phyloP scores from a whole-genome alignment of 129 eudicot species.

The Apium graveolens region DNA sequence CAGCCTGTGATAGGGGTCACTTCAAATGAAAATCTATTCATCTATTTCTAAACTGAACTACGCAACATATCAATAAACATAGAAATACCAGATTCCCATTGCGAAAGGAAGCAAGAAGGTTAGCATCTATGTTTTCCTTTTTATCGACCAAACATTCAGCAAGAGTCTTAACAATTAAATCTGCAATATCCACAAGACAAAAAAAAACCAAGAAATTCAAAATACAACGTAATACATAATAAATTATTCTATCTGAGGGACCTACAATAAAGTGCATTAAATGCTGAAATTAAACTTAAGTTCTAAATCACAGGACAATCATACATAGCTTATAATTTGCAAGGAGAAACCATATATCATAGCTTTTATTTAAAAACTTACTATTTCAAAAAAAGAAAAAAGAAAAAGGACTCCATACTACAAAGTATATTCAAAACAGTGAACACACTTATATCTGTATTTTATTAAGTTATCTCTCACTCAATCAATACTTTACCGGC shows the following conservation, averaged over 20 bases:
- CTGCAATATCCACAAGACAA: slow-evolving; percentile 24
- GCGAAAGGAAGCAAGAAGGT: slow-evolving; percentile 47
- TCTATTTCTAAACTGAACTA: neutral
- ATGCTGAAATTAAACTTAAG: neutral
- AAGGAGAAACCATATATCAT: neutral
- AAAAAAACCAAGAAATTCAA: neutral
- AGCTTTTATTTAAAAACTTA: neutral
- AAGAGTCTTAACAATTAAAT: slow-evolving; percentile 46
- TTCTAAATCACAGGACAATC: neutral
- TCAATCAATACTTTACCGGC: neutral
- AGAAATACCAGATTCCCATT: slow-evolving; percentile 53
- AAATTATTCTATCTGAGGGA: too few species aligned
- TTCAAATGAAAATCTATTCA: neutral
- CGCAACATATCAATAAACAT: neutral
- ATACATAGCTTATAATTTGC: neutral
- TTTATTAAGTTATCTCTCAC: neutral
- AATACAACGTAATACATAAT: neutral
- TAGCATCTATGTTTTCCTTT: slow-evolving; percentile 74
- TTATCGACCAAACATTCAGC: slow-evolving; percentile 54
- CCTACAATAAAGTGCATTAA: neutral
- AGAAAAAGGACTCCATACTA: neutral
- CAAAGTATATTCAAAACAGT: neutral
- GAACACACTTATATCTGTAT: neutral
- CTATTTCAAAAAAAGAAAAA: neutral
- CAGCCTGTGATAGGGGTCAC: slow-evolving; percentile 36